These are phyloP conservation scores for Salix caprea DNA, from an alignment of 345 rosid genomes.

Conservation along the genomic window DNA sequence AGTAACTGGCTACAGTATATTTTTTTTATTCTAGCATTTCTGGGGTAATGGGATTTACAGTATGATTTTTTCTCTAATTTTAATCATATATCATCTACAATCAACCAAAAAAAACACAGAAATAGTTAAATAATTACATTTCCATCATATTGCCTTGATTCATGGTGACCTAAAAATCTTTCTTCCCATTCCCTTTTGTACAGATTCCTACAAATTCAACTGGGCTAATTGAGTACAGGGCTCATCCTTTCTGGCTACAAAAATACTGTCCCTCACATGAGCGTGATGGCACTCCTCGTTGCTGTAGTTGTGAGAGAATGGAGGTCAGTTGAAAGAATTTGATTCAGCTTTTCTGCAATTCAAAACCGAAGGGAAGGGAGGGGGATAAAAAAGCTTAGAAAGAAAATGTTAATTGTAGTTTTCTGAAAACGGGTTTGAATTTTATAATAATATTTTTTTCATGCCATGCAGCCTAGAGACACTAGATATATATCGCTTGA, in stretches of 20 bases:
- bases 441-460: neutral
- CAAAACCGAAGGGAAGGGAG: neutral
- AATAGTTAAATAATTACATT: neutral
- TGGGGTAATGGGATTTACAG: neutral
- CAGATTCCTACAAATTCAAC: conserved; percentile 70
- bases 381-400: neutral
- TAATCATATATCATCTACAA: neutral
- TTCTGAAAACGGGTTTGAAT: neutral
- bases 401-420: conserved; percentile 1
- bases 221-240: conserved; percentile 69
- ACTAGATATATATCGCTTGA: conserved; percentile 58
- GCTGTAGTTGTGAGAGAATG: conserved; percentile 81
- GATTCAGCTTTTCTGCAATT: neutral
- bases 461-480: conserved; percentile 49
- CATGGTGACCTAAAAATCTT: neutral
- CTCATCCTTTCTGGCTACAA: conserved; percentile 81
- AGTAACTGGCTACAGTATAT: neutral
- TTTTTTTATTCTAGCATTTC: neutral
- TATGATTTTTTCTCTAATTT: neutral
- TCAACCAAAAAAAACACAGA: too few relatives aligned
- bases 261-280: conserved; percentile 95
- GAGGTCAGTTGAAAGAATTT: conserved; percentile 49
- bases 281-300: conserved; percentile 69
- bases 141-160: neutral
- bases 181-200: neutral